Evolutionary conservation across 192 early-diverging fungal genomes (phyloP), one percentile per base, ranked within the genome.

Genomic region (Linnemannia hyalina): DNA sequence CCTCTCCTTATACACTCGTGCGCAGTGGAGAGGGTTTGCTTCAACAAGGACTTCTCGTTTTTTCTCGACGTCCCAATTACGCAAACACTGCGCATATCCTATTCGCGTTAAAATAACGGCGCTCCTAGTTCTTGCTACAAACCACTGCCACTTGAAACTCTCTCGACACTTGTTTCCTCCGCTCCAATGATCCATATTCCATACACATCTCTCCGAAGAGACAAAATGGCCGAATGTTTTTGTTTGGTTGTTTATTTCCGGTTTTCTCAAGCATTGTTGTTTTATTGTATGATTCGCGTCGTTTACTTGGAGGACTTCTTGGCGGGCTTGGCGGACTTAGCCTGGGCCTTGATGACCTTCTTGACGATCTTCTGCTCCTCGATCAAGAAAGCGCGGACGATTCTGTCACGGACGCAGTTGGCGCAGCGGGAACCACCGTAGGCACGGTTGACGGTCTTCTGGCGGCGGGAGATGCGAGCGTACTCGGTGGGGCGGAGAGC

Each of bases 331-430:
- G 84, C 80, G 68, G 80, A 84, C 88, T 92, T 88, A 76, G 80
- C 85, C 77, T 91, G 91, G 68, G 93, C 80, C 96, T 98, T 99
- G 90, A 98, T 93, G 80, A 99, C 97, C 92, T 96, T 97, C 97
- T 99, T 99, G 91, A 99, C 97, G 86, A 99, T 98, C 97, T 99
- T 99, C 94, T 99, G 98, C 94, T 99, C 98, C 93, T 99, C 98
- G 84, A 99, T 97, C 89, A 99, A 93, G 95, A 99, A 99, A 81
- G 98, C 97, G 82, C 98, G 97, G 76, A 99, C 95, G 91, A 99
- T 98, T 86, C 98, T 93, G 91, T 91, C 88, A 80, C 85, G 88
- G 73, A 89, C 89, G 82, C 98, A 99, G 89, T 90, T 89, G 83
- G 91, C 93, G 92, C 97, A 99, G 80, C 97, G 97, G 87, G 95